phyloP scores from a whole-genome alignment of 768 basidiomycete species.

The Pleurotus eryngii region DNA sequence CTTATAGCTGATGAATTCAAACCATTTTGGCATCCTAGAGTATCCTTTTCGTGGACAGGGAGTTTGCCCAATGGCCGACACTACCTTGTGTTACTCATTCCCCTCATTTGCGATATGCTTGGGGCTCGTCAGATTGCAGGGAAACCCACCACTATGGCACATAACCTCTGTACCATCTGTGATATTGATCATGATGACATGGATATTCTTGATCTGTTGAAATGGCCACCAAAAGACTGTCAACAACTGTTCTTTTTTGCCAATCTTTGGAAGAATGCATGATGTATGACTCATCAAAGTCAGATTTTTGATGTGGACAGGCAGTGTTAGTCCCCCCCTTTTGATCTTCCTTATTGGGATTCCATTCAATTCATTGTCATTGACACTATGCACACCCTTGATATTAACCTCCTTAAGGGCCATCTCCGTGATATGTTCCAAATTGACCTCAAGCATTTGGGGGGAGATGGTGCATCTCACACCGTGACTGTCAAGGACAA shows the following conservation, averaged over 20 bases:
- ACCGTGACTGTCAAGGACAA: background rate
- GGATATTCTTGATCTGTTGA: slow-evolving; percentile 18
- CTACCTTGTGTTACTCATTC: slow-evolving; percentile 17
- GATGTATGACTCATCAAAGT: slow-evolving; percentile 10
- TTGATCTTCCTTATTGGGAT: slow-evolving; percentile 38
- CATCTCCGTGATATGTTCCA: slow-evolving; percentile 25
- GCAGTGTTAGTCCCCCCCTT: slow-evolving; percentile 26
- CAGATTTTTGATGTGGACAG: slow-evolving; percentile 18
- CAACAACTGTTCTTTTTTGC: slow-evolving; percentile 16
- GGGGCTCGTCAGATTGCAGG: slow-evolving; percentile 25
- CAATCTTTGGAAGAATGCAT: slow-evolving; percentile 20
- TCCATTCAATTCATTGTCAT: slow-evolving; percentile 24
- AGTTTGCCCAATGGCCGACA: slow-evolving; percentile 12
- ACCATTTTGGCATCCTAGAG: slow-evolving; percentile 25
- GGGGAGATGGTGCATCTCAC: background rate
- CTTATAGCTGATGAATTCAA: slow-evolving; percentile 33
- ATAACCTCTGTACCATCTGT: slow-evolving; percentile 27
- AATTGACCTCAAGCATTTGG: slow-evolving; percentile 14
- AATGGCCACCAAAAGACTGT: slow-evolving; percentile 19
- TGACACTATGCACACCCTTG: slow-evolving; percentile 39
- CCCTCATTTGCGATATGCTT: slow-evolving; percentile 27
- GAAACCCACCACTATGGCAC: slow-evolving; percentile 13
- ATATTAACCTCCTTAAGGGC: slow-evolving; percentile 27
- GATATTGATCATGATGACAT: slow-evolving; percentile 19
- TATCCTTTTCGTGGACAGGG: slow-evolving; percentile 21